A percentile compares a stretch with the other conserved stretches of the same genome.
These are phyloP conservation scores for Colletotrichum paranaense DNA, from an alignment of 2,329 filamentous ascomycete genomes.

Conservation along the genomic window DNA sequence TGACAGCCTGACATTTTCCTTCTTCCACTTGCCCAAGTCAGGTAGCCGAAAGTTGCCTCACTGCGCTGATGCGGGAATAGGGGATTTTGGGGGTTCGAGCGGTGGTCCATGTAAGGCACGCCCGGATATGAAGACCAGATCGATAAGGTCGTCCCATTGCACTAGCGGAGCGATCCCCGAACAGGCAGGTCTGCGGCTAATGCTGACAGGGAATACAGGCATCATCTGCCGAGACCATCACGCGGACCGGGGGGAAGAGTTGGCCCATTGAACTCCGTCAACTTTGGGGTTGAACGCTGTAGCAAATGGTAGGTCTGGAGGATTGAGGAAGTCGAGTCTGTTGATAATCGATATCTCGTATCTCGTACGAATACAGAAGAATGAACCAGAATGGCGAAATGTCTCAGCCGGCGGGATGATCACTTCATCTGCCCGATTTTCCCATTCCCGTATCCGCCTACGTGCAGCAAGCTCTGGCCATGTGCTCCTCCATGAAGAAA, in stretches of 20 bases:
- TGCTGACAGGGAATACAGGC: background rate
- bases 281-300: background rate
- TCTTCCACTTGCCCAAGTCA: background rate
- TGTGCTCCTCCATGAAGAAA: slow-evolving; percentile 6
- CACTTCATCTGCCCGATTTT: background rate
- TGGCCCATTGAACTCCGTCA: background rate
- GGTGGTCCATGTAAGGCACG: background rate
- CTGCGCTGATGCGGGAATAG: no score
- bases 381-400: background rate
- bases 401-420: background rate
- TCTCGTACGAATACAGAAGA: background rate
- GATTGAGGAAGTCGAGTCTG: background rate
- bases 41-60: background rate
- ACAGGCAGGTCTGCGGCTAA: slow-evolving; percentile 33
- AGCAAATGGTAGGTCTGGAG: no score
- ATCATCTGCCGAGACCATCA: slow-evolving; percentile 28
- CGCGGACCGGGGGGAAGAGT: background rate
- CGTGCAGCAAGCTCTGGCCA: background rate
- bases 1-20: background rate
- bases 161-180: slow-evolving; percentile 17
- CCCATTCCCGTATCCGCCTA: background rate
- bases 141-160: slow-evolving; percentile 27
- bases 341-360: background rate
- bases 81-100: background rate
- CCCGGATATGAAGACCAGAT: slow-evolving; percentile 9